These are phyloP conservation scores for Coprinopsis sp. DNA, from an alignment of 768 basidiomycete species.

Conservation along the genomic window DNA sequence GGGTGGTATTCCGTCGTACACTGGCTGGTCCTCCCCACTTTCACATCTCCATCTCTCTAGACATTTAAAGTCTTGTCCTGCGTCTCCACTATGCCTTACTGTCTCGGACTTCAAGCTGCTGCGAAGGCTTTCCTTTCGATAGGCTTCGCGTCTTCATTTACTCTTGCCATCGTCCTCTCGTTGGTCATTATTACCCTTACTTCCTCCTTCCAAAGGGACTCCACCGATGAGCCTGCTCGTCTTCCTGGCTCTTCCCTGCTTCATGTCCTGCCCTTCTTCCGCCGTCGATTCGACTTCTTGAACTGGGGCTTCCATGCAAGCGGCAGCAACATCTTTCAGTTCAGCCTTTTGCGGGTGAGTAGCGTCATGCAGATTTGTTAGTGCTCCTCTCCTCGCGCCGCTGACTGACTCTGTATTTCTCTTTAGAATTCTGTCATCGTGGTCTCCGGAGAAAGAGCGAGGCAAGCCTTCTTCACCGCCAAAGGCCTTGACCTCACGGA, in stretches of 20 bases:
- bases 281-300: slow-evolving; percentile 64
- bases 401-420: neutral
- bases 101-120: slow-evolving; percentile 45
- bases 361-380: slow-evolving; percentile 5
- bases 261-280: slow-evolving; percentile 65
- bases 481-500: slow-evolving; percentile 72
- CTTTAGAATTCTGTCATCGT: slow-evolving; percentile 68
- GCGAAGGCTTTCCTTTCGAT: slow-evolving; percentile 46
- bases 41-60: slow-evolving; percentile 20
- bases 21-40: slow-evolving; percentile 27
- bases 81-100: slow-evolving; percentile 42
- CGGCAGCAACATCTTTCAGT: slow-evolving; percentile 63
- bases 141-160: slow-evolving; percentile 45
- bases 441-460: slow-evolving; percentile 67
- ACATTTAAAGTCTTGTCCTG: slow-evolving; percentile 15
- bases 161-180: slow-evolving; percentile 43
- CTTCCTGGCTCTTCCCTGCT: slow-evolving; percentile 57
- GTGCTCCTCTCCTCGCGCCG: slow-evolving; percentile 6
- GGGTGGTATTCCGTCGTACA: slow-evolving; percentile 24
- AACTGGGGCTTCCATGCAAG: slow-evolving; percentile 67
- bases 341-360: slow-evolving; percentile 63
- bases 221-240: slow-evolving; percentile 45
- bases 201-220: slow-evolving; percentile 45
- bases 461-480: slow-evolving; percentile 65
- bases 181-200: slow-evolving; percentile 40